A percentile compares a stretch with the other conserved stretches of the same genome.
phyloP scores from a whole-genome alignment of 2,329 filamentous ascomycete species.

The Colletotrichum filicis region DNA sequence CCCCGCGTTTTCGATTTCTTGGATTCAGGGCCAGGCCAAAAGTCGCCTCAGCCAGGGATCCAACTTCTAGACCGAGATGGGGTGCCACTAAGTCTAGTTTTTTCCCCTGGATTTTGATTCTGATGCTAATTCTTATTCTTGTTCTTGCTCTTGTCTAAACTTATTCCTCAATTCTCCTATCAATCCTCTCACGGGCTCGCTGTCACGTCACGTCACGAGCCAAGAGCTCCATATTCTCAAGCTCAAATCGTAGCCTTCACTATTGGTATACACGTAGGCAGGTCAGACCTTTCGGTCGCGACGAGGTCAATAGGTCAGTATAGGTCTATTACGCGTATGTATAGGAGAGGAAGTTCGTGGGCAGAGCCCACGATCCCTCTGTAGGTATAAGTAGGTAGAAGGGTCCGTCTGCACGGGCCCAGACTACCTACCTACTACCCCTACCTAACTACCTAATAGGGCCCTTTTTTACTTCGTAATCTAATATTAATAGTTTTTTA shows the following conservation, averaged over 20 bases:
- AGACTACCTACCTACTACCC: too few relatives aligned
- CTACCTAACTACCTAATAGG: too few relatives aligned
- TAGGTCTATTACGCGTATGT: too few relatives aligned
- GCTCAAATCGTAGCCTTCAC: not conserved
- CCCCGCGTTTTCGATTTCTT: slow-evolving; percentile 14
- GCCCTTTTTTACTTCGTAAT: too few relatives aligned
- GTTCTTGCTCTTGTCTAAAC: not conserved
- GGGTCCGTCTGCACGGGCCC: too few relatives aligned
- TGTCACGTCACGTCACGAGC: not conserved
- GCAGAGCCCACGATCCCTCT: too few relatives aligned
- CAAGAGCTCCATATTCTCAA: not conserved
- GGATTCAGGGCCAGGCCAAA: slow-evolving; percentile 12
- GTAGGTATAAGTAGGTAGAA: too few relatives aligned
- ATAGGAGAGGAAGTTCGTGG: too few relatives aligned
- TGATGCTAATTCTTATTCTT: not conserved
- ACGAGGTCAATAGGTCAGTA: too few relatives aligned
- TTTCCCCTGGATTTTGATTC: not conserved
- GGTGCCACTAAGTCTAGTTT: not conserved
- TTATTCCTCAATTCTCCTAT: not conserved
- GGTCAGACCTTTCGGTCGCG: too few relatives aligned
- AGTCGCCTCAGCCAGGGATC: slow-evolving; percentile 23
- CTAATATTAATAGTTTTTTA: too few relatives aligned
- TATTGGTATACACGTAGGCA: too few relatives aligned
- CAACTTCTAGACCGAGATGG: not conserved
- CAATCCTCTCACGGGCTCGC: not conserved